Conservation (phyloP, 2,329 filamentous ascomycete genomes). For the Leptodontidium sp. region DNA sequence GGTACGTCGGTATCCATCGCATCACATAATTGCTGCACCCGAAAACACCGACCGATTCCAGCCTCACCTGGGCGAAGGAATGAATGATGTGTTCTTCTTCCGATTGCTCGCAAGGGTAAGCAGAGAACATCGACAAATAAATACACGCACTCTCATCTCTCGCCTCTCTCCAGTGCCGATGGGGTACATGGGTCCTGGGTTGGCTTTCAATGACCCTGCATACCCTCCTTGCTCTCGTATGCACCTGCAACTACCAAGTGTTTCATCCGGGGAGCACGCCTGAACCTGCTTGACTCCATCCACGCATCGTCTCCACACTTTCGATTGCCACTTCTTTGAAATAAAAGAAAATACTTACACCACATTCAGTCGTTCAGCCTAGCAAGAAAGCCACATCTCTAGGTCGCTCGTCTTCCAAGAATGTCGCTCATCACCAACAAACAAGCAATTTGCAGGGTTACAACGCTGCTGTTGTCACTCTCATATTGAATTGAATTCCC, state of each 20-base stretch:
- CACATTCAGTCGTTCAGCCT: not conserved
- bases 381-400: slow-evolving; percentile 5
- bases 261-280: slow-evolving; percentile 34
- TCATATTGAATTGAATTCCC: slow-evolving; percentile 20
- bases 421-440: not conserved
- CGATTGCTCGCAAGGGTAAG: not conserved
- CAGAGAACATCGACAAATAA: not conserved
- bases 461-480: slow-evolving; percentile 20
- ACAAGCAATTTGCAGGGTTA: slow-evolving; percentile 25
- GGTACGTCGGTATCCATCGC: not conserved
- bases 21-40: not conserved
- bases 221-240: not conserved
- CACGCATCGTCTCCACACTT: slow-evolving; percentile 31
- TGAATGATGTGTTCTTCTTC: not conserved
- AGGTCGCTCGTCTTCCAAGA: not conserved
- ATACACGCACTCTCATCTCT: too few relatives aligned
- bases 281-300: slow-evolving; percentile 29
- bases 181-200: not conserved
- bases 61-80: not conserved
- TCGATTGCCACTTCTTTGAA: slow-evolving; percentile 24
- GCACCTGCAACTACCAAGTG: slow-evolving; percentile 31
- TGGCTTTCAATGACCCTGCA: not conserved
- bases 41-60: not conserved
- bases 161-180: too few relatives aligned
- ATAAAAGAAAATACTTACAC: slow-evolving; percentile 20